Evolutionary conservation across 495 filamentous ascomycete genomes (phyloP).

Genomic region (Penicillium paradoxum): DNA sequence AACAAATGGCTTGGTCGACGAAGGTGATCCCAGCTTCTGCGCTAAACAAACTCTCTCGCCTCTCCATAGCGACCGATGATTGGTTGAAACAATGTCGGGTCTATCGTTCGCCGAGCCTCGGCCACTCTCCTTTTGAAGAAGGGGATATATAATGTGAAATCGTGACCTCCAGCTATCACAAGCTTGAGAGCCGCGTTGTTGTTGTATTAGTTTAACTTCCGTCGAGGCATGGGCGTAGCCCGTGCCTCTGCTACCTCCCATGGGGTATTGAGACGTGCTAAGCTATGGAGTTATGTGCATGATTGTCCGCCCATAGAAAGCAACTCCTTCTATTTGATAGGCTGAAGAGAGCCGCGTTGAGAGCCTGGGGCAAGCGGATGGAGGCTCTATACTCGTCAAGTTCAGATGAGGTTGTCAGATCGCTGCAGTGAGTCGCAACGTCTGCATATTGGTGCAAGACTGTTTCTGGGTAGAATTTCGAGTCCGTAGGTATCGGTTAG

Average conservation of each 20-base stretch:
- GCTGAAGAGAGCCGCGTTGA: conserved; percentile 56
- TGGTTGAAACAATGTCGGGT: conserved; percentile 20
- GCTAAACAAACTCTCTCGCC: conserved; percentile 18
- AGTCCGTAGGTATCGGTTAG: background rate
- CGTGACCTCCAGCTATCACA: conserved; percentile 71
- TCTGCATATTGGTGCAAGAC: conserved; percentile 41
- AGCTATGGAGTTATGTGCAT: too few relatives aligned
- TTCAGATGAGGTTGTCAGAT: conserved; percentile 57
- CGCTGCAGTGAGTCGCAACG: conserved; percentile 64
- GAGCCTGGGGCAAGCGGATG: conserved; percentile 43
- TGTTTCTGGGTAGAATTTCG: background rate
- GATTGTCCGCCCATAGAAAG: too few relatives aligned
- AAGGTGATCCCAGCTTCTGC: conserved; percentile 45
- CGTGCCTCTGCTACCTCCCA: too few relatives aligned
- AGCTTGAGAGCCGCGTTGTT: conserved; percentile 61
- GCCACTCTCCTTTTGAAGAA: conserved; percentile 28
- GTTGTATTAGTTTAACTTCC: too few relatives aligned
- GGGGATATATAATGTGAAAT: conserved; percentile 55
- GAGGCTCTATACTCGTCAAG: conserved; percentile 47
- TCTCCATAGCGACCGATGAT: conserved; percentile 31
- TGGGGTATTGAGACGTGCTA: too few relatives aligned
- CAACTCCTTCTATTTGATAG: too few relatives aligned
- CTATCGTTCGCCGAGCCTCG: conserved; percentile 20
- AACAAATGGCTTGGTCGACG: conserved; percentile 56
- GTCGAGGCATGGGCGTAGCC: too few relatives aligned